These are phyloP conservation scores for Bipolaris zeicola DNA, from an alignment of 2,329 filamentous ascomycete species.

Conservation along the genomic window DNA sequence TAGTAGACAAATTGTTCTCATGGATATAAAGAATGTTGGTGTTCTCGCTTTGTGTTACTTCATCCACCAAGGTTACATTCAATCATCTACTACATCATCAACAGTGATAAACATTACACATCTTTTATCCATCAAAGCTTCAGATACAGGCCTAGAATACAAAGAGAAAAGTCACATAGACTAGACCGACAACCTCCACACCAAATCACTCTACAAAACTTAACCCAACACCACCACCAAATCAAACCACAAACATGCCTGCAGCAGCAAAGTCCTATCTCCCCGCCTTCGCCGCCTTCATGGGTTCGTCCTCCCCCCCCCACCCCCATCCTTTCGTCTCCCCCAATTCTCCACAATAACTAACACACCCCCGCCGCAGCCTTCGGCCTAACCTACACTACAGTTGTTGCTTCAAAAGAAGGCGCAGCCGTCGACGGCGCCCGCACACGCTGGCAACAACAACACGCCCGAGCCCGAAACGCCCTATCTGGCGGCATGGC, in stretches of 20 bases:
- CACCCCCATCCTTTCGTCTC: neutral
- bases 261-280: conserved; percentile 39
- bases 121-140: neutral
- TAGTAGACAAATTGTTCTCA: neutral
- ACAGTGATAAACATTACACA: neutral
- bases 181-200: neutral
- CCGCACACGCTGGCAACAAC: conserved; percentile 42
- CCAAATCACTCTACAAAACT: no score
- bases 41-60: neutral
- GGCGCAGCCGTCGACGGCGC: conserved; percentile 41
- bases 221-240: neutral
- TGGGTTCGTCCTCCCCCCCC: conserved; percentile 28
- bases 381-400: conserved; percentile 41
- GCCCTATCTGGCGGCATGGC: conserved; percentile 22
- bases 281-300: conserved; percentile 40
- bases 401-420: conserved; percentile 40
- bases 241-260: conserved; percentile 33
- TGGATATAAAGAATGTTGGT: neutral
- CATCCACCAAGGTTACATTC: neutral
- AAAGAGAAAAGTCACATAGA: neutral
- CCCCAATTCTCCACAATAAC: neutral
- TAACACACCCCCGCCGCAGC: conserved; percentile 20
- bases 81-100: neutral
- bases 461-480: conserved; percentile 30
- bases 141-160: neutral